Percentiles rank a stretch among this genome's conserved stretches.
These are phyloP conservation scores for Cercophora scortea DNA, from an alignment of 495 filamentous ascomycete genomes.

Conservation along the genomic window DNA sequence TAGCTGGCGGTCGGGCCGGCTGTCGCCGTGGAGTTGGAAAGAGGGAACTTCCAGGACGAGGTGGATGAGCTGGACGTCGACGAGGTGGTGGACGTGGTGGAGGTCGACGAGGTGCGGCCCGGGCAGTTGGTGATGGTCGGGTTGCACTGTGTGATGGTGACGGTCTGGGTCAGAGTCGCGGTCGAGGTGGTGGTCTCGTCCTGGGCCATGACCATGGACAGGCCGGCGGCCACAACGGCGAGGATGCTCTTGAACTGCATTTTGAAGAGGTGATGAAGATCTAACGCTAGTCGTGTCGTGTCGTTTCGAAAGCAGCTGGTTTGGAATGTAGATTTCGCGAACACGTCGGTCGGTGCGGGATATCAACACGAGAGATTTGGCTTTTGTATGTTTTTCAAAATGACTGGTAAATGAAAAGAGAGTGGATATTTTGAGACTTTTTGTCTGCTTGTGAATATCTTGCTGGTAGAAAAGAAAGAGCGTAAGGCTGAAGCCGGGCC, in stretches of 20 bases:
- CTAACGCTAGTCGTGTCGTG: not conserved
- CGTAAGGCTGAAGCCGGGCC: conserved; percentile 25
- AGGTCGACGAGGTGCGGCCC: conserved; percentile 17
- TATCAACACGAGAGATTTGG: too few species aligned
- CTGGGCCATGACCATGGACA: conserved; percentile 19
- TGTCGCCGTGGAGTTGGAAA: conserved; percentile 30
- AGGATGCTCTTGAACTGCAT: conserved; percentile 33
- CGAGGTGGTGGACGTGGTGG: conserved; percentile 9
- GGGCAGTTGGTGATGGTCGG: conserved; percentile 38
- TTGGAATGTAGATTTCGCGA: not conserved
- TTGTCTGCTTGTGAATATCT: not conserved
- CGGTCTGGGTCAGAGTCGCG: conserved; percentile 33
- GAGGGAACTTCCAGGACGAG: conserved; percentile 20
- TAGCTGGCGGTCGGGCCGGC: conserved; percentile 29
- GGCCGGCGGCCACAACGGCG: conserved; percentile 23
- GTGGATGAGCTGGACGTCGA: not conserved
- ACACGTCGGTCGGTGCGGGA: too few species aligned
- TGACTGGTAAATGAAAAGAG: not conserved
- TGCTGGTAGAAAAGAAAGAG: conserved; percentile 17
- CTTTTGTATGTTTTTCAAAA: not conserved
- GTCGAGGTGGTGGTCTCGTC: conserved; percentile 28
- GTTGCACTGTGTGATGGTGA: conserved; percentile 43
- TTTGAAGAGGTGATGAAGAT: conserved; percentile 14
- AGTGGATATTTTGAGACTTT: not conserved
- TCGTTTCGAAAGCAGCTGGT: not conserved